phyloP scores from a whole-genome alignment of 2,329 filamentous ascomycete genomes.

The Penicillium griseofulvum region DNA sequence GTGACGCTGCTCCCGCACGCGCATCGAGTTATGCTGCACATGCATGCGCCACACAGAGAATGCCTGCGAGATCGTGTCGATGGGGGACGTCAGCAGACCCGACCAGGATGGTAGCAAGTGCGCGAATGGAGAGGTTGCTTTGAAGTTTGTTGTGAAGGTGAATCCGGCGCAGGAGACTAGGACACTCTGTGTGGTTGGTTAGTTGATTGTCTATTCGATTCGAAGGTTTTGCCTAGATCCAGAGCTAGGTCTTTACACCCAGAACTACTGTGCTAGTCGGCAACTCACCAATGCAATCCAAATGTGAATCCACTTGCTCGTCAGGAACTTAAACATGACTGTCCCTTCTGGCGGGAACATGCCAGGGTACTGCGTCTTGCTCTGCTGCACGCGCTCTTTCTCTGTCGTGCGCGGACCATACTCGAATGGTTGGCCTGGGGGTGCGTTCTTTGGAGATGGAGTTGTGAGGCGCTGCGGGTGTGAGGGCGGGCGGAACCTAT shows the following conservation, averaged over 20 bases:
- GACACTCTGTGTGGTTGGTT: conserved; percentile 53
- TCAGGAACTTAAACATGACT: conserved; percentile 80
- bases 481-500: conserved; percentile 87
- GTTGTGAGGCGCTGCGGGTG: conserved; percentile 67
- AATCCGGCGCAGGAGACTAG: conserved; percentile 66
- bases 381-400: conserved; percentile 56
- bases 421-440: conserved; percentile 53
- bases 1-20: conserved; percentile 69
- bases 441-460: conserved; percentile 14
- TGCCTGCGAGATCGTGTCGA: conserved; percentile 63
- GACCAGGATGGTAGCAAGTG: conserved; percentile 72
- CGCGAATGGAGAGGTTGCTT: conserved; percentile 71
- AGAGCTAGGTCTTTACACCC: background rate
- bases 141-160: conserved; percentile 77
- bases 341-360: conserved; percentile 83
- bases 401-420: conserved; percentile 76
- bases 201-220: background rate
- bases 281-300: conserved; percentile 75
- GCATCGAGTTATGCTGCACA: conserved; percentile 65
- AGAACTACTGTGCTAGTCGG: background rate
- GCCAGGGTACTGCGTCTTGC: conserved; percentile 74
- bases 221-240: background rate
- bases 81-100: conserved; percentile 67
- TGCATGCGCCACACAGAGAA: conserved; percentile 74
- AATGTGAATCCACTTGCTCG: conserved; percentile 71